Base-by-base conservation (phyloP, 768 basidiomycete species). In the Pleurotus platypus region DNA sequence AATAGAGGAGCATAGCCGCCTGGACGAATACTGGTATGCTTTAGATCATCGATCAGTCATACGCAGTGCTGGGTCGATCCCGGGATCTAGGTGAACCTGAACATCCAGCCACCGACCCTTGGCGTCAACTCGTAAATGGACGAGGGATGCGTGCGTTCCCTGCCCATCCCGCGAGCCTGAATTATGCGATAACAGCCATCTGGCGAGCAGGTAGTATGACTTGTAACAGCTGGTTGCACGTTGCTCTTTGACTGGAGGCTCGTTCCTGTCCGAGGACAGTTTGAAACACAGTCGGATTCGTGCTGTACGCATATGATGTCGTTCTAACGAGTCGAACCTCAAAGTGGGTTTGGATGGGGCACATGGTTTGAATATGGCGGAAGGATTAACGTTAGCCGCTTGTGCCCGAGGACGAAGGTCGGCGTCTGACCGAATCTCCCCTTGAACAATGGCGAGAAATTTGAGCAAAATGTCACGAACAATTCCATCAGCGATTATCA, bases 381-480 rank as follows among this genome's bases (percentile, higher is more conserved):
- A 35, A 35, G 8, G 8, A 3, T 35, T 35, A 20, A 20, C 20
- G 20, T 20, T 20, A 35, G 9, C 30, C 30, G 30, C 30, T 35
- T 11, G 8, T 35, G 30, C 30, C 30, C 30, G 30, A 35, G 30
- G 30, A 35, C 9, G 30, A 35, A 35, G 30, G 30, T 35, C 30
- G 30, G 30, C 30, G 2, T 35, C 30, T 35, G 30, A 50, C 46
- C 13, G 6, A 15, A 24, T 15, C 30, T 18, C 16, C 16, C 15
- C 16, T 27, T 8, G 26, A 39, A 40, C 37, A 12, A 16, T 50
- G 24, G 51, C 18, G 37, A n/a, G 42, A 45, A 54, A 54, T 39
- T 18, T 40, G 51, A 54, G 51, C 51, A 54, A 54, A 54, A 54
- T 54, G 51, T 54, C 51, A 54, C n/a, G n/a, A 42, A 54, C 51